Evolutionary conservation across 2,329 filamentous ascomycete genomes (phyloP).

Genomic region (Penicillium aurantiogriseum): DNA sequence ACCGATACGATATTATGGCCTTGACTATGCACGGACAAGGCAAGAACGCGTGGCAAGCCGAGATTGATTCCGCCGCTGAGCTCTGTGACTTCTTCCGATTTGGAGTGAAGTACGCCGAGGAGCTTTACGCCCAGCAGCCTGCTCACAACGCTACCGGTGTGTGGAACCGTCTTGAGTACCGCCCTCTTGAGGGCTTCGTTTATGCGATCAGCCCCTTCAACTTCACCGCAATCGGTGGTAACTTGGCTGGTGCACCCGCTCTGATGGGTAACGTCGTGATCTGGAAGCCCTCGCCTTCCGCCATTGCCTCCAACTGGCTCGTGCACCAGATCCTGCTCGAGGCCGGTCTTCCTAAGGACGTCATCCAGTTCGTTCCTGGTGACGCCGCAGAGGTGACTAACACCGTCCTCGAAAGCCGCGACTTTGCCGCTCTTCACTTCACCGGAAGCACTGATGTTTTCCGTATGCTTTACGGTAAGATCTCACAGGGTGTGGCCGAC

Average conservation of each 20-base stretch:
- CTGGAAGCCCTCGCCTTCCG: slow-evolving; percentile 92
- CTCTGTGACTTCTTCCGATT: slow-evolving; percentile 86
- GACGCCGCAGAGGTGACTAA: slow-evolving; percentile 81
- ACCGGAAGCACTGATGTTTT: slow-evolving; percentile 92
- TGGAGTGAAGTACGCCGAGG: slow-evolving; percentile 90
- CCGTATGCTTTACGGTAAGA: slow-evolving; percentile 81
- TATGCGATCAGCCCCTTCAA: slow-evolving; percentile 96
- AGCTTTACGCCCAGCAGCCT: slow-evolving; percentile 85
- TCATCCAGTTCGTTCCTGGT: slow-evolving; percentile 91
- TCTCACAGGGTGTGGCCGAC: slow-evolving; percentile 75
- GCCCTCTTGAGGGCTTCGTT: slow-evolving; percentile 89
- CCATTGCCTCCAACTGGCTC: slow-evolving; percentile 87
- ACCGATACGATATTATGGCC: slow-evolving; percentile 95
- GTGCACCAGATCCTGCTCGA: slow-evolving; percentile 88
- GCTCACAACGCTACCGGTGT: slow-evolving; percentile 76
- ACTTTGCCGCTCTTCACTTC: slow-evolving; percentile 92
- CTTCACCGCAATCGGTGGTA: slow-evolving; percentile 92
- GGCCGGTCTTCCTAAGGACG: slow-evolving; percentile 81
- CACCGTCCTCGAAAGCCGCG: slow-evolving; percentile 69
- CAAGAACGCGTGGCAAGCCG: slow-evolving; percentile 99
- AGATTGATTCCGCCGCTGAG: slow-evolving; percentile 94
- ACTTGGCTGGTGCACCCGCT: slow-evolving; percentile 77
- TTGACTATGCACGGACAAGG: slow-evolving; percentile 94
- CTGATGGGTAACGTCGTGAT: slow-evolving; percentile 92
- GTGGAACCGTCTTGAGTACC: slow-evolving; percentile 89